phyloP scores from a whole-genome alignment of 371 early-diverging fungal species.

The Circinella umbellata region DNA sequence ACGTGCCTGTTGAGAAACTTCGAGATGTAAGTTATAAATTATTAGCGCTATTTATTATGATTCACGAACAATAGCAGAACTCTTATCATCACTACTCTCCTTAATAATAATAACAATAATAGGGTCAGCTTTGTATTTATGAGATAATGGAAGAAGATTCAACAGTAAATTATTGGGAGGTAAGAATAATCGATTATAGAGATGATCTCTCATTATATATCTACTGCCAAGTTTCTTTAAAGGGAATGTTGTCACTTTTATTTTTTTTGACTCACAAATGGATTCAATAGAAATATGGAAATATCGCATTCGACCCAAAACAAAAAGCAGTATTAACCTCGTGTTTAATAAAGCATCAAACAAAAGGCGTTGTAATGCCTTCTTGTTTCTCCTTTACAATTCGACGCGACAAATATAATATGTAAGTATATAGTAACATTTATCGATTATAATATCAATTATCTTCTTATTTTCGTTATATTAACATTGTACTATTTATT shows the following conservation, averaged over 20 bases:
- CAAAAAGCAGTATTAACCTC: conserved; percentile 96
- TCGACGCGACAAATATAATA: conserved; percentile 89
- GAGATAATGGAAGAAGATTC: conserved; percentile 87
- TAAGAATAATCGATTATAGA: conserved; percentile 16
- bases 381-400: conserved; percentile 96
- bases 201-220: not conserved
- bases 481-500: no score
- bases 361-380: conserved; percentile 59
- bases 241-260: not conserved
- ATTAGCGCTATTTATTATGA: no score
- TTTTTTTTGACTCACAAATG: not conserved
- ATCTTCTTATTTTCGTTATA: no score
- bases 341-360: conserved; percentile 69
- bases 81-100: no score
- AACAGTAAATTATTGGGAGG: conserved; percentile 83
- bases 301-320: conserved; percentile 92
- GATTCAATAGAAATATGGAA: conserved; percentile 81
- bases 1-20: conserved; percentile 79
- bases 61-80: no score
- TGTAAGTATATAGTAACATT: conserved; percentile 33
- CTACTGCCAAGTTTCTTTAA: not conserved
- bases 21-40: conserved; percentile 58
- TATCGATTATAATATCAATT: not conserved
- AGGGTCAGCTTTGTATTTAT: conserved; percentile 78
- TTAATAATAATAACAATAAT: not conserved